Base-by-base conservation (phyloP, 345 rosid genomes). In the Leavenworthia alabamica region DNA sequence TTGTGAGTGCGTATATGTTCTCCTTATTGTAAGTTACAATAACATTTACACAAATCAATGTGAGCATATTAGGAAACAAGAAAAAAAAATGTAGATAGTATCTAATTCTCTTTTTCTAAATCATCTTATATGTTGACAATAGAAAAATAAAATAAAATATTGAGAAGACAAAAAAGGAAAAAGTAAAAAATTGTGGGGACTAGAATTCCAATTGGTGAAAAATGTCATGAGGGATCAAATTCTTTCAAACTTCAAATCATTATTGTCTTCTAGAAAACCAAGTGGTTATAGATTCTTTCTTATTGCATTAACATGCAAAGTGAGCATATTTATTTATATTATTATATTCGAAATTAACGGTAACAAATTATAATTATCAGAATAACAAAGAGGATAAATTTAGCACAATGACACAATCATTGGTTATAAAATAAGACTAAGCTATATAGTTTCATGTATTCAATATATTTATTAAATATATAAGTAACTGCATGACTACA, bases 201-300 rank as follows among this genome's bases (percentile, higher is more conserved):
- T 62, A 45, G 28, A 31, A 31, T 37, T 47, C 43, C 69, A 55
- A 56, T 70, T 55, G 64, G 64, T 60, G 73, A 70, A 70, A 62
- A 54, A 28, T 54, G 63, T 62, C 68, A 62, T 28, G 52, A 56
- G 42, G 64, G 70, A 70, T 70, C 70, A 56, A 56, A 71, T 64
- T 56, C 70, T 71, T 71, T 64, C 64, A 71, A 71, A 56, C 75
- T 49, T 64, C 59, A 71, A 71, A 71, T 71, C 75, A 71, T 71
- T 57, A 48, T 24, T 50, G 70, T 57, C 64, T 71, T 71, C 75
- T 71, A 71, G 70, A 71, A 71, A 64, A 59, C 68, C 75, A 63
- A 71, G 70, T 71, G 64, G 70, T 57, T 56, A 56, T 49, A 63
- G 70, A 62, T 56, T 71, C 70, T 60, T 6, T 56, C 31, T 48